Base-by-base conservation (phyloP, 2,329 filamentous ascomycete genomes). In the Teratosphaeria gauchensis region DNA sequence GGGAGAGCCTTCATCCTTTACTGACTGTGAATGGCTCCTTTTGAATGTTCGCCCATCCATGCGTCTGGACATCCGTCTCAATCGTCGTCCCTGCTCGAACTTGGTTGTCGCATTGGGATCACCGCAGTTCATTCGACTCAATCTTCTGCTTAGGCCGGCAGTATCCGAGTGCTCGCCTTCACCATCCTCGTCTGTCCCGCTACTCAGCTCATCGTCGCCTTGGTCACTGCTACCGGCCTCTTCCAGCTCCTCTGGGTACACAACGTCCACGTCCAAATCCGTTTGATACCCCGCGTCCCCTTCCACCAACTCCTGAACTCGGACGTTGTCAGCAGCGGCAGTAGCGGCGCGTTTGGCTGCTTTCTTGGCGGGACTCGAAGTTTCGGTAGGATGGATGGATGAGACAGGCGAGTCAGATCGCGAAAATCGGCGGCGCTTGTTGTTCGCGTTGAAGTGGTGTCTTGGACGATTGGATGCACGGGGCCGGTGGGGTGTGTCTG, bases 11-110 rank as follows among this genome's bases (percentile, higher is more conserved):
- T 77, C 75, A 56, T 74, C 75, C 63, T 74, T 74, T 31, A 77
- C 68, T 57, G 73, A 78, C 65, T 77, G 72, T 61, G 74, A 77
- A 66, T 78, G 73, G 53, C 69, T 75, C 52, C 77, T 73, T 64
- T 80, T 80, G 68, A 74, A 76, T 51, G 72, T 67, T 8, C 74
- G 61, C 16, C 63, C 63, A 24, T 59, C 72, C 24, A 70, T 67
- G 53, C 75, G 76, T 71, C 74, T 75, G 48, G 72, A 68, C 60
- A 75, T 74, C 62, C 75, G 76, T 61, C 74, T 74, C 46, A 46
- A 55, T 28, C 61, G 59, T 9, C 64, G 62, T 5, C 56, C 46
- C 35, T 62, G 51, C 56, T 65, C 63, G 55, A 69, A 70, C 7
- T 62, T 61, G 24, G 61, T 64, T 38, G 68, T 65, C 11, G 63